phyloP scores from a whole-genome alignment of 352 stramenopile species.

The Pilasporangium apinafurcum region DNA sequence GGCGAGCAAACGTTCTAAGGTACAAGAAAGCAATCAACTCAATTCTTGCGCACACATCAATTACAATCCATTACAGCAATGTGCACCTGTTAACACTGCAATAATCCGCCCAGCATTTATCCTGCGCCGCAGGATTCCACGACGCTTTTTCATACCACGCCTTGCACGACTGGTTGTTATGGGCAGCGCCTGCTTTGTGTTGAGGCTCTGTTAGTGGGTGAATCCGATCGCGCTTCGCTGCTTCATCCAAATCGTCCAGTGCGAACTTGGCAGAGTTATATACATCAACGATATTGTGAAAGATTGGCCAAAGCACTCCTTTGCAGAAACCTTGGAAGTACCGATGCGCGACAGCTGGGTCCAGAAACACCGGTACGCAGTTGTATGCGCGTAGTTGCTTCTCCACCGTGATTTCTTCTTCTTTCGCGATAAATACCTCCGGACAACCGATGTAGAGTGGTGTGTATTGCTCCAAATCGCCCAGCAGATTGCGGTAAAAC shows the following conservation, averaged over 20 bases:
- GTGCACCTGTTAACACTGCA: slow-evolving; percentile 58
- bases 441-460: slow-evolving; percentile 71
- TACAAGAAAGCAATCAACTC: no score
- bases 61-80: not conserved
- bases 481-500: slow-evolving; percentile 72
- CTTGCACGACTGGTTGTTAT: slow-evolving; percentile 10
- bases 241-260: slow-evolving; percentile 29
- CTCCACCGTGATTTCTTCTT: slow-evolving; percentile 59
- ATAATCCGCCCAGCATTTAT: slow-evolving; percentile 75
- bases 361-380: slow-evolving; percentile 95
- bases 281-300: slow-evolving; percentile 97
- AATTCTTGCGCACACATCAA: not conserved
- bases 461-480: slow-evolving; percentile 36
- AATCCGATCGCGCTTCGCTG: not conserved
- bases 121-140: slow-evolving; percentile 75
- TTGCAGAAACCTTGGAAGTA: slow-evolving; percentile 96
- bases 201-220: not conserved
- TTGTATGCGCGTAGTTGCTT: slow-evolving; percentile 83
- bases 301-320: slow-evolving; percentile 95
- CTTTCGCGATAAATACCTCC: slow-evolving; percentile 57
- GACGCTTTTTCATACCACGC: slow-evolving; percentile 57
- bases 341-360: slow-evolving; percentile 72
- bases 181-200: slow-evolving; percentile 1
- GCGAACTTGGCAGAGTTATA: slow-evolving; percentile 84
- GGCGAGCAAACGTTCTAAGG: slow-evolving; percentile 30